Conservation (phyloP, 306 rosid genomes). For the Sphenostylis stenocarpa region DNA sequence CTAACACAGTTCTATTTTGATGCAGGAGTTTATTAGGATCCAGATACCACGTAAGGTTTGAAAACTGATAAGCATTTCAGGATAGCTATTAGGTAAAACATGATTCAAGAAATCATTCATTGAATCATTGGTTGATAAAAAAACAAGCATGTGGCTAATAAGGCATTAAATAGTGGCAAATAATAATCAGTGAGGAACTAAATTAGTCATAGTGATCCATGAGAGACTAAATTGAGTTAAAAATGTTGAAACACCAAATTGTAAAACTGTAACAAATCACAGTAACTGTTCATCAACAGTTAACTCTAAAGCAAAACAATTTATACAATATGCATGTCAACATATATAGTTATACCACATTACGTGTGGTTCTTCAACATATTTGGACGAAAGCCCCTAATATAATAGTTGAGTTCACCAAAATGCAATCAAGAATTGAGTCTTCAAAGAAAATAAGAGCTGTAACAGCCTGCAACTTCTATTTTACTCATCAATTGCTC, state of each 20-base stretch:
- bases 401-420: no score
- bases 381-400: conserved; percentile 9
- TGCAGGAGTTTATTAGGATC: no score
- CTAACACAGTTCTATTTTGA: no score
- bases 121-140: no score
- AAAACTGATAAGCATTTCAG: no score
- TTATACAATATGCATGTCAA: background rate
- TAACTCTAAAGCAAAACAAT: conserved; percentile 10
- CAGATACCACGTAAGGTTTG: no score
- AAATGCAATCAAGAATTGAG: no score
- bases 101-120: no score
- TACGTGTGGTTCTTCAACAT: conserved; percentile 28
- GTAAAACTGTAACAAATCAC: background rate
- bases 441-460: conserved; percentile 40
- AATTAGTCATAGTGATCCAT: background rate
- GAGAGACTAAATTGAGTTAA: background rate
- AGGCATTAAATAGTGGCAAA: background rate
- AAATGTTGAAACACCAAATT: background rate
- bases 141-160: no score
- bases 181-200: background rate
- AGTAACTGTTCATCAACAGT: conserved; percentile 14
- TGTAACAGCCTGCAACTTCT: conserved; percentile 35
- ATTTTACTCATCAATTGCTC: conserved; percentile 44
- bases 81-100: no score
- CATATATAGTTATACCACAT: background rate